These are phyloP conservation scores for Schrenkiella parvula DNA, from an alignment of 345 rosid genomes.

Conservation along the genomic window DNA sequence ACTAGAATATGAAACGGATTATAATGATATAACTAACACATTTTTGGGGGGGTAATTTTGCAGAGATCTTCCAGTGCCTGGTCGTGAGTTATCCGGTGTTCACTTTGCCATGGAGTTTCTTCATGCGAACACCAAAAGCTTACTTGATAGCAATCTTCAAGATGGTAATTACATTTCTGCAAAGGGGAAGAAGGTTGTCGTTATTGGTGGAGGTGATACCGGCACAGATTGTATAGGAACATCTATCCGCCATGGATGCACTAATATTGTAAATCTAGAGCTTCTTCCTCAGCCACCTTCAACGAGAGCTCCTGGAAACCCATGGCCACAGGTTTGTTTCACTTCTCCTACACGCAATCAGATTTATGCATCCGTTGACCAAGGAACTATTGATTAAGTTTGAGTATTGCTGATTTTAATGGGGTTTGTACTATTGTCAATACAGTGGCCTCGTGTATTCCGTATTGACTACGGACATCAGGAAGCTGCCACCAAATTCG, in stretches of 20 bases:
- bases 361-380: neutral
- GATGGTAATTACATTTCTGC: slow-evolving; percentile 91
- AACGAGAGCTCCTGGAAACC: slow-evolving; percentile 91
- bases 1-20: neutral
- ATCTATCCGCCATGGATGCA: slow-evolving; percentile 94
- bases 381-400: neutral
- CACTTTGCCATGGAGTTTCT: slow-evolving; percentile 99
- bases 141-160: slow-evolving; percentile 82
- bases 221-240: slow-evolving; percentile 99
- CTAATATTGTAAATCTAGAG: slow-evolving; percentile 69
- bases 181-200: slow-evolving; percentile 87
- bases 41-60: slow-evolving; percentile 16
- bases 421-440: neutral
- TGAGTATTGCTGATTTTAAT: neutral
- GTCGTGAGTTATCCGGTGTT: slow-evolving; percentile 83
- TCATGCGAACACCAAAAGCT: slow-evolving; percentile 91
- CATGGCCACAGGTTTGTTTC: slow-evolving; percentile 96
- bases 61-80: slow-evolving; percentile 98
- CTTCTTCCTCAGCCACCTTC: slow-evolving; percentile 91
- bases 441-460: slow-evolving; percentile 96
- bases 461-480: slow-evolving; percentile 97
- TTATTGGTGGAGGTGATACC: slow-evolving; percentile 99
- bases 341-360: neutral
- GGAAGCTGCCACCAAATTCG: slow-evolving; percentile 82
- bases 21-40: neutral